Conservation (phyloP, 2,329 filamentous ascomycete genomes). For the Ophidiomyces ophidiicola region DNA sequence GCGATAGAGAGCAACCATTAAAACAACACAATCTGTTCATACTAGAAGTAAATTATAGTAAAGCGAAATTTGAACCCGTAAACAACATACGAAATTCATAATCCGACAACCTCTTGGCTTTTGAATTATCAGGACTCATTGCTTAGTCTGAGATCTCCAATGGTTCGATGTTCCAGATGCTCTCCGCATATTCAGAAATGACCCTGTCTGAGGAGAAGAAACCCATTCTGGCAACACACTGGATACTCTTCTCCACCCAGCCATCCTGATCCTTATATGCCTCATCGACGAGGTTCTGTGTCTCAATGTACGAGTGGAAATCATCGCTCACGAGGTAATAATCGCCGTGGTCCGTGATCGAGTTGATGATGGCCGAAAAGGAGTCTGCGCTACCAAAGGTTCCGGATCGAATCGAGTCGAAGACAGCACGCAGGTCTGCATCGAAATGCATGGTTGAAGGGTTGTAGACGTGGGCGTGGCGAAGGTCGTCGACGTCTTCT, state of each 20-base stretch:
- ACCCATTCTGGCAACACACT: conserved; percentile 81
- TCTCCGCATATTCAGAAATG: conserved; percentile 94
- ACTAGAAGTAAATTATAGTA: too few species aligned
- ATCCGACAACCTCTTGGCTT: neutral
- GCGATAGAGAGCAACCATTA: too few species aligned
- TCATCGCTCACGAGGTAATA: conserved; percentile 97
- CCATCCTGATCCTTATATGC: conserved; percentile 84
- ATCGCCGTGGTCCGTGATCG: conserved; percentile 84
- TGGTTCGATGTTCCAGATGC: conserved; percentile 94
- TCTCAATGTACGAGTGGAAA: conserved; percentile 88
- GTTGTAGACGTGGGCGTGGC: conserved; percentile 70
- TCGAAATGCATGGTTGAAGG: conserved; percentile 61
- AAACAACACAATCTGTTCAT: too few species aligned
- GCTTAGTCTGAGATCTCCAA: conserved; percentile 30
- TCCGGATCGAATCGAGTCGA: conserved; percentile 65
- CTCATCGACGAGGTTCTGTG: conserved; percentile 80
- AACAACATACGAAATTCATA: neutral
- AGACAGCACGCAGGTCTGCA: conserved; percentile 64
- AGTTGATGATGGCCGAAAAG: conserved; percentile 72
- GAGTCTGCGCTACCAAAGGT: conserved; percentile 67
- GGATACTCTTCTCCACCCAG: conserved; percentile 85
- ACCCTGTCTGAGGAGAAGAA: conserved; percentile 94
- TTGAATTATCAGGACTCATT: neutral
- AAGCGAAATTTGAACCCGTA: too few species aligned
- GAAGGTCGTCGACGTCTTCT: conserved; percentile 92